Evolutionary conservation across 2,329 filamentous ascomycete species (phyloP).

Genomic region (Fusarium algeriense): DNA sequence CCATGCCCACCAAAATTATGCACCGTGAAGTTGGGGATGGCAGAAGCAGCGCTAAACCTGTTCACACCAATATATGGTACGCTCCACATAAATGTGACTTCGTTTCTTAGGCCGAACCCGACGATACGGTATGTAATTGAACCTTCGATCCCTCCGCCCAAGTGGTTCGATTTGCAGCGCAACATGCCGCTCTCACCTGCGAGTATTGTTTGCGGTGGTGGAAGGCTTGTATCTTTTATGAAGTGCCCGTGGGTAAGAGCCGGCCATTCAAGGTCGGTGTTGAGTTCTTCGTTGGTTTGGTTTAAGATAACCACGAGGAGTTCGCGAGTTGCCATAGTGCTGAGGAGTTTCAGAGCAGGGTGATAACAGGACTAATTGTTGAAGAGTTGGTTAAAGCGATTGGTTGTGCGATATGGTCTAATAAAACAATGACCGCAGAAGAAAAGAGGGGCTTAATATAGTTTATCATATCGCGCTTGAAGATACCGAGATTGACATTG

Average conservation of each 20-base stretch:
- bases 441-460: not conserved
- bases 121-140: conserved; percentile 14
- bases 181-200: conserved; percentile 26
- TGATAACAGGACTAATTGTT: not conserved
- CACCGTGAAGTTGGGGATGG: conserved; percentile 1
- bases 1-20: conserved; percentile 8
- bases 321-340: conserved; percentile 14
- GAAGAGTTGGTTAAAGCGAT: too few relatives aligned
- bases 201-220: conserved; percentile 1
- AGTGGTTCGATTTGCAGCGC: conserved; percentile 20
- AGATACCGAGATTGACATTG: not conserved
- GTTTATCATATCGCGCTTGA: not conserved
- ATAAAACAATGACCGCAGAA: not conserved
- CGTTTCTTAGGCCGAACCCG: not conserved
- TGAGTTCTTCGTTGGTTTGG: conserved; percentile 30
- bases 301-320: conserved; percentile 23
- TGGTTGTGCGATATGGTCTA: not conserved
- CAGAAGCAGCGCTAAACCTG: not conserved
- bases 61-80: conserved; percentile 15
- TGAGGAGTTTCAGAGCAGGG: not conserved
- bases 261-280: conserved; percentile 5
- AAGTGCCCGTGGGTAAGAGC: conserved; percentile 5
- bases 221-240: not conserved
- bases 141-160: conserved; percentile 5
- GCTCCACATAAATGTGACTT: conserved; percentile 13